Conservation (phyloP, 1,139 yeast genomes). For the Magnusiomyces fungicola region DNA sequence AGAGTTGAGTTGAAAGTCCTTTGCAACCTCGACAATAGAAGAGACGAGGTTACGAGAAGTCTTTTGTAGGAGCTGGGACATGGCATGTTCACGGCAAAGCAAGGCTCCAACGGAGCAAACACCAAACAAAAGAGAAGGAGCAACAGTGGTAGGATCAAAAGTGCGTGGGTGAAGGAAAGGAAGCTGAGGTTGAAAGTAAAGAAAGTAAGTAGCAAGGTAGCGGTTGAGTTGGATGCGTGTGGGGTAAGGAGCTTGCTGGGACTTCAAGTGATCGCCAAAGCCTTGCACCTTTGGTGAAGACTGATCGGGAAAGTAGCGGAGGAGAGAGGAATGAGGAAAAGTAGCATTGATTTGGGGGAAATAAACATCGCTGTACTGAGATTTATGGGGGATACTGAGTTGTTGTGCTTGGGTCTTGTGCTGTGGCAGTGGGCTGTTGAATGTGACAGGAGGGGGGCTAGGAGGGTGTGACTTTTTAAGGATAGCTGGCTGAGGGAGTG, state of each 20-base stretch:
- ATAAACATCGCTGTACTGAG: slow-evolving; percentile 4
- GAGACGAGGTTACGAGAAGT: slow-evolving; percentile 23
- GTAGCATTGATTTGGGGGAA: slow-evolving; percentile 23
- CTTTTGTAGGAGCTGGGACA: slow-evolving; percentile 26
- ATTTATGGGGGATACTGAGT: slow-evolving; percentile 1
- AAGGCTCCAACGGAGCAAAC: slow-evolving; percentile 34
- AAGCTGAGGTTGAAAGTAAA: slow-evolving; percentile 30
- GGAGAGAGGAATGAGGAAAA: slow-evolving; percentile 18
- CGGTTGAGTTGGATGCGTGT: slow-evolving; percentile 27
- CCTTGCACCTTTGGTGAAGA: slow-evolving; percentile 13
- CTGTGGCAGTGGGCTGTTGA: too few relatives aligned
- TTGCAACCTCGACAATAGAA: slow-evolving; percentile 21
- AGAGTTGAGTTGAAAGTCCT: slow-evolving; percentile 16
- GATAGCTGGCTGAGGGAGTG: slow-evolving; percentile 12
- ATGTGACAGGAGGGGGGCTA: not conserved
- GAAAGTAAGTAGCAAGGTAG: slow-evolving; percentile 30
- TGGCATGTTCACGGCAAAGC: slow-evolving; percentile 26
- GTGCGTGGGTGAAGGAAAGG: slow-evolving; percentile 33
- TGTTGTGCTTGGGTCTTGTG: not conserved
- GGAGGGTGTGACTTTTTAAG: not conserved
- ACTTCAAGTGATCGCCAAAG: slow-evolving; percentile 11
- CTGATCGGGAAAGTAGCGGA: slow-evolving; percentile 19
- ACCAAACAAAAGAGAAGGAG: slow-evolving; percentile 30
- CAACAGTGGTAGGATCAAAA: slow-evolving; percentile 27
- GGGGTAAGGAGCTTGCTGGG: slow-evolving; percentile 18